Base-by-base conservation (phyloP, 805 yeast genomes). In the Candida succiphila region DNA sequence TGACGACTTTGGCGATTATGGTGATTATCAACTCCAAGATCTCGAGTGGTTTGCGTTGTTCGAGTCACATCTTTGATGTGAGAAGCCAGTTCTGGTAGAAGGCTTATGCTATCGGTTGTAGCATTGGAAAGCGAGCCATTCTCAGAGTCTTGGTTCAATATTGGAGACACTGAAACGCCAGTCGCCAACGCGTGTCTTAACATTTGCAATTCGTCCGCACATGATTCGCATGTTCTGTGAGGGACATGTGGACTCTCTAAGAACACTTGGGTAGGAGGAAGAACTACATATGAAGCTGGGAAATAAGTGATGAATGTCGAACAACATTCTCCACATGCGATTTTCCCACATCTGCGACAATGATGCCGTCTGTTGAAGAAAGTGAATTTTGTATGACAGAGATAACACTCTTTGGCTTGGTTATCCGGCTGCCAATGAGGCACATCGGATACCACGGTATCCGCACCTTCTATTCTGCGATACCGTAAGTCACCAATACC, bases 281-380 rank as follows among this genome's bases (percentile, higher is more conserved):
- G 55, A 3, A 74, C 78, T 7, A 79, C 73, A 40, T 67, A 62
- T 0, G 82, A 71, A 27, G 72, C 67, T 9, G 82, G 73, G 29
- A 76, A 63, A 49, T 78, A 81, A 23, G 65, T 60, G 6, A 72
- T 63, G 27, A 56, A 54, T 17, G 69, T 63, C 7, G 60, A 50
- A 6, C 89, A 76, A 47, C 95, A 85, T 26, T 51, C 46, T 21
- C 75, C 78, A 54, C 95, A 85, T 14, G 79, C 83, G 1, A 86
- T 78, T 23, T 75, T 62, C 3, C 95, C 95, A 58, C 95, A 85
- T 37, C 60, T 65, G 33, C 92, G 65, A 54, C 95, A 85, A 52
- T 85, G 95, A 56, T 85, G 95, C 36, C 87, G 67, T 37, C 95
- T 65, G 49, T 63, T 70, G 52, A 80, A 75, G 36, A 83, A 54